Evolutionary conservation across 2,329 filamentous ascomycete species (phyloP).

Genomic region (Epichloe coenophiala): DNA sequence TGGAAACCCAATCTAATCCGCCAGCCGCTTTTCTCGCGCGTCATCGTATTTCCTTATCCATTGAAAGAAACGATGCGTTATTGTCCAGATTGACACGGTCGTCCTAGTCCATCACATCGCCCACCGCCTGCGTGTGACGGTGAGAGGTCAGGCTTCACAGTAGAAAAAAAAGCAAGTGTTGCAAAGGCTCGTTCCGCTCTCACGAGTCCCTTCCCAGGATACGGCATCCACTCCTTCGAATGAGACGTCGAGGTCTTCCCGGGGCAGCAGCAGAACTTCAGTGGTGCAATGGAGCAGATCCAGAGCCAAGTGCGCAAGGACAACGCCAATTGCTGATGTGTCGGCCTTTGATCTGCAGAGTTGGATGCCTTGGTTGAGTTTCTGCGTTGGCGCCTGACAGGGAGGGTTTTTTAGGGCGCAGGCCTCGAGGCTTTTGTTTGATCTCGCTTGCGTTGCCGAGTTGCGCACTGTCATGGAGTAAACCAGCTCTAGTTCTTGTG

Average conservation of each 20-base stretch:
- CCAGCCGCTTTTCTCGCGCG: too few species aligned
- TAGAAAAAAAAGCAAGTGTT: too few species aligned
- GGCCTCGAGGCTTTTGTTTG: neutral
- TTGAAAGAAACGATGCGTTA: too few species aligned
- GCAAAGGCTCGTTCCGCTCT: neutral
- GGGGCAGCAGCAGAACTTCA: neutral
- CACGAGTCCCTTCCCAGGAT: neutral
- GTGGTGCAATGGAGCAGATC: neutral
- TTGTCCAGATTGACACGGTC: too few species aligned
- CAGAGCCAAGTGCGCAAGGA: neutral
- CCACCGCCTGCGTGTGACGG: too few species aligned
- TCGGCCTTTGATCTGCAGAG: neutral
- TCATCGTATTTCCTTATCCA: too few species aligned
- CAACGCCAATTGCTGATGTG: neutral
- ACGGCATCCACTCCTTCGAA: neutral
- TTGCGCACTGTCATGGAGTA: too few species aligned
- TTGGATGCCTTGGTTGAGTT: neutral
- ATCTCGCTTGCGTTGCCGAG: neutral
- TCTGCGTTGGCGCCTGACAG: neutral
- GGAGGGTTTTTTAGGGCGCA: neutral
- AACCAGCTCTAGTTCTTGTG: too few species aligned
- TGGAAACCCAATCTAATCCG: too few species aligned
- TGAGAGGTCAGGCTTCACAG: too few species aligned
- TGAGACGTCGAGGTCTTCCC: neutral
- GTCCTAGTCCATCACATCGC: too few species aligned